These are phyloP conservation scores for Aphanomyces invadans DNA, from an alignment of 352 stramenopile genomes.

Conservation along the genomic window DNA sequence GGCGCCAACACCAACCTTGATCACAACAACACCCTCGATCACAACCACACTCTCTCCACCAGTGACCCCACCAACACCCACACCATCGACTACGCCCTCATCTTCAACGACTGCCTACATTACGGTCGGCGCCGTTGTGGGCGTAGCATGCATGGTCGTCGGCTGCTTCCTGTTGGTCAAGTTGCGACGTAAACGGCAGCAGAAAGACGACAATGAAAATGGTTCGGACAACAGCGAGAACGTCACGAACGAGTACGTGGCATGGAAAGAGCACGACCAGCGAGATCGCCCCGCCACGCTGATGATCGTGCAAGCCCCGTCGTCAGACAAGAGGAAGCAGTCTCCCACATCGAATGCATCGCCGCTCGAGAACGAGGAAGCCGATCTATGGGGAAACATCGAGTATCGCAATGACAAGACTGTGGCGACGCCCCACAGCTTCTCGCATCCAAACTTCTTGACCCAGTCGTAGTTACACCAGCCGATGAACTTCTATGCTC, in stretches of 20 bases:
- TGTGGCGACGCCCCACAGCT: neutral
- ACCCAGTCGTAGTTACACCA: neutral
- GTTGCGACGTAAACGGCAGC: neutral
- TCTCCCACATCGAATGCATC: too few species aligned
- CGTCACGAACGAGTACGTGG: neutral
- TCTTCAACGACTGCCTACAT: neutral
- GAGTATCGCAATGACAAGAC: neutral
- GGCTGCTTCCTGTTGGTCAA: neutral
- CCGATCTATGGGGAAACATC: conserved; percentile 5
- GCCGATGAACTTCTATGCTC: neutral
- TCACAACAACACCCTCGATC: neutral
- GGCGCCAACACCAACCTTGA: neutral
- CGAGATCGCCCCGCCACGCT: too few species aligned
- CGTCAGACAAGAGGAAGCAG: too few species aligned
- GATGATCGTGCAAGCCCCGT: too few species aligned
- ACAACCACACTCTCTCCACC: neutral
- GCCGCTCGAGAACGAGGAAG: neutral
- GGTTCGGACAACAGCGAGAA: neutral
- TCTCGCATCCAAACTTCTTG: conserved; percentile 8
- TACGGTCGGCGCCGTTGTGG: neutral
- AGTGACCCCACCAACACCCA: neutral
- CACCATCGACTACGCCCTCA: neutral
- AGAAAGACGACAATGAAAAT: neutral
- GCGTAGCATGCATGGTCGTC: neutral
- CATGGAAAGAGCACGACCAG: neutral